phyloP scores from a whole-genome alignment of 202 grass and related monocot genomes.

The Panicum hallii region DNA sequence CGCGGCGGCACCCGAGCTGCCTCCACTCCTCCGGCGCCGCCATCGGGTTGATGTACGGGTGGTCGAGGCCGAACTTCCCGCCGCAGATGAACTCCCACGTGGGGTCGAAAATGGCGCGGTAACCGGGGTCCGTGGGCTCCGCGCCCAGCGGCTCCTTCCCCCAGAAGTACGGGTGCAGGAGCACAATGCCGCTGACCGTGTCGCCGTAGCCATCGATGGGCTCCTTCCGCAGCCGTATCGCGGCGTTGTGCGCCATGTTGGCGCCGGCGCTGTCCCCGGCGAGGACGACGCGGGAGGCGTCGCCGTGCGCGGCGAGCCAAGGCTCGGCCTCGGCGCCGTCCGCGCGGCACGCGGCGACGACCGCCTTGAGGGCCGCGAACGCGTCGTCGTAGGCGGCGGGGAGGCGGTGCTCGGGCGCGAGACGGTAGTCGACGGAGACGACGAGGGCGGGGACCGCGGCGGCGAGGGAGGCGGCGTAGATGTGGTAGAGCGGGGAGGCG shows the following conservation, averaged over 20 bases:
- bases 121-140: slow-evolving; percentile 41
- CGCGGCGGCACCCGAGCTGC: slow-evolving; percentile 51
- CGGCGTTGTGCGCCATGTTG: slow-evolving; percentile 75
- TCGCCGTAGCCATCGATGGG: slow-evolving; percentile 36
- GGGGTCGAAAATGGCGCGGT: slow-evolving; percentile 55
- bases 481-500: slow-evolving; percentile 71
- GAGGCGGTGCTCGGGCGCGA: slow-evolving; percentile 69
- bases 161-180: slow-evolving; percentile 87
- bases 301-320: slow-evolving; percentile 61
- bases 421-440: slow-evolving; percentile 65
- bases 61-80: slow-evolving; percentile 58
- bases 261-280: slow-evolving; percentile 70
- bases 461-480: slow-evolving; percentile 55
- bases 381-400: slow-evolving; percentile 79
- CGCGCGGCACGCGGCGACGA: slow-evolving; percentile 45
- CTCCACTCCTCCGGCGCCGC: slow-evolving; percentile 53
- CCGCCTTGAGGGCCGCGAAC: slow-evolving; percentile 59
- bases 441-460: slow-evolving; percentile 46
- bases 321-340: slow-evolving; percentile 39
- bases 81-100: slow-evolving; percentile 63
- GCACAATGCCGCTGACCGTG: slow-evolving; percentile 53
- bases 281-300: slow-evolving; percentile 58
- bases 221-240: slow-evolving; percentile 51
- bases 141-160: slow-evolving; percentile 60
- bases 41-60: slow-evolving; percentile 65